These are phyloP conservation scores for Umbilicaria muhlenbergii DNA, from an alignment of 495 filamentous ascomycete genomes.

Conservation along the genomic window DNA sequence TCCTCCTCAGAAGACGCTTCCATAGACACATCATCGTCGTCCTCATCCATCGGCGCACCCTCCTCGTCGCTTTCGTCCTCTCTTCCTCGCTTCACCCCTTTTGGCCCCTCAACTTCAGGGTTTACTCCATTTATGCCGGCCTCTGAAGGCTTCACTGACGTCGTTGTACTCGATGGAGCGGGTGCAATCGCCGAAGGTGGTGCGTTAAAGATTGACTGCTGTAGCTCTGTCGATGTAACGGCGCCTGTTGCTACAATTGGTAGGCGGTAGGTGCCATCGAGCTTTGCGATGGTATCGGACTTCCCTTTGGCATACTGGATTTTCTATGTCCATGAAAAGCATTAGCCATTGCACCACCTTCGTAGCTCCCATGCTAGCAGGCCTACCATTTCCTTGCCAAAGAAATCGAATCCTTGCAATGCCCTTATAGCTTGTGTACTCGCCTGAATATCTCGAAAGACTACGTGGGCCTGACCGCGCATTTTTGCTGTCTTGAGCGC, in stretches of 20 bases:
- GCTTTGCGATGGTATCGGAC: slow-evolving; percentile 70
- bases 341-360: not conserved
- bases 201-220: slow-evolving; percentile 68
- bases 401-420: slow-evolving; percentile 73
- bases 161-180: slow-evolving; percentile 25
- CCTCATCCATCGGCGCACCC: slow-evolving; percentile 62
- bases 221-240: slow-evolving; percentile 52
- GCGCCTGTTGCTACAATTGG: slow-evolving; percentile 34
- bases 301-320: slow-evolving; percentile 79
- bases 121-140: slow-evolving; percentile 20
- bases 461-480: slow-evolving; percentile 89
- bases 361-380: not conserved
- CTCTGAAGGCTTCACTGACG: slow-evolving; percentile 24
- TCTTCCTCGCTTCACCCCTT: slow-evolving; percentile 48
- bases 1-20: slow-evolving; percentile 39
- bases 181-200: slow-evolving; percentile 33
- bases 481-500: slow-evolving; percentile 76
- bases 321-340: slow-evolving; percentile 34
- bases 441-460: slow-evolving; percentile 72
- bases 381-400: slow-evolving; percentile 74
- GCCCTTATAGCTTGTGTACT: slow-evolving; percentile 83
- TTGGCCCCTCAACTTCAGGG: slow-evolving; percentile 9
- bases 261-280: slow-evolving; percentile 74
- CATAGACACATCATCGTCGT: slow-evolving; percentile 37
- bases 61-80: slow-evolving; percentile 54